These are phyloP conservation scores for Nigrospora oryzae DNA, from an alignment of 2,329 filamentous ascomycete genomes.

Conservation along the genomic window DNA sequence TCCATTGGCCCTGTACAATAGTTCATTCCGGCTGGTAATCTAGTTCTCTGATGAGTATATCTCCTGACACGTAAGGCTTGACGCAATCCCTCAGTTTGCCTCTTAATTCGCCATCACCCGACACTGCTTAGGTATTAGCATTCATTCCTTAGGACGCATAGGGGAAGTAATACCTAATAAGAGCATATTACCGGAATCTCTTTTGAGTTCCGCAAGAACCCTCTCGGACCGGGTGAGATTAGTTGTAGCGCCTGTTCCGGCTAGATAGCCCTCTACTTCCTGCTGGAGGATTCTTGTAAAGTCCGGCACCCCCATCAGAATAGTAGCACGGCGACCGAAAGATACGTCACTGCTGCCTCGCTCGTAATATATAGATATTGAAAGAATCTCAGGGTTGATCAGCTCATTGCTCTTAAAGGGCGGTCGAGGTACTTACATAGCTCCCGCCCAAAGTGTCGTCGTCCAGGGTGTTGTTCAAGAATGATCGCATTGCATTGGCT, in stretches of 20 bases:
- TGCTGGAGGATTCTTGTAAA: not conserved
- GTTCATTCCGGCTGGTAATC: not conserved
- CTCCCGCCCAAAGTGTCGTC: not conserved
- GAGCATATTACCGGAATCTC: not conserved
- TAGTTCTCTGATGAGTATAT: not conserved
- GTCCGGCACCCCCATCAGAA: not conserved
- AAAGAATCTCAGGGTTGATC: not conserved
- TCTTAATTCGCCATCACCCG: not conserved
- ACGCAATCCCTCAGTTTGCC: not conserved
- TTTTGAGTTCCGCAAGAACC: not conserved
- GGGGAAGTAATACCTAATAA: not conserved
- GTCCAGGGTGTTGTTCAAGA: not conserved
- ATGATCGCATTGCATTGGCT: not conserved
- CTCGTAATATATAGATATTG: not conserved
- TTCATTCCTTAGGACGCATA: not conserved
- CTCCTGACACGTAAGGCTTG: not conserved
- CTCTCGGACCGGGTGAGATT: not conserved
- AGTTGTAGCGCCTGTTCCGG: not conserved
- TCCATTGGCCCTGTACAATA: not conserved
- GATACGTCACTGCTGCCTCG: not conserved
- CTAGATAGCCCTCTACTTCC: not conserved
- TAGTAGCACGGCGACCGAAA: not conserved
- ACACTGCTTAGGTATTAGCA: not conserved
- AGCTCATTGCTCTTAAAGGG: not conserved
- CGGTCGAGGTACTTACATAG: not conserved